Evolutionary conservation across 768 basidiomycete genomes (phyloP).

Genomic region (Phanerochaete carnosa): DNA sequence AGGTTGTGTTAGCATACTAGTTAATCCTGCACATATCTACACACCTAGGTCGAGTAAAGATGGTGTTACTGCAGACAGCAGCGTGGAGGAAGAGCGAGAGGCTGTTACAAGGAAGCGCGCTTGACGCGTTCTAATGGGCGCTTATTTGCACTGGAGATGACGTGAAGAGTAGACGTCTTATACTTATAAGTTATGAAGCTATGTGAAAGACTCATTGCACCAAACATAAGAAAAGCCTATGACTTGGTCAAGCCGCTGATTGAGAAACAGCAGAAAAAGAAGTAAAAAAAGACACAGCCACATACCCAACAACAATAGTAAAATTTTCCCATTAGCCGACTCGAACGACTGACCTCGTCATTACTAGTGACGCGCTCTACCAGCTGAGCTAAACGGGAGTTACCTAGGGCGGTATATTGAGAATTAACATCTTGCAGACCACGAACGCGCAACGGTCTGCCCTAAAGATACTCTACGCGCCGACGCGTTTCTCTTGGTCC

Average conservation of each 20-base stretch:
- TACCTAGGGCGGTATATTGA: neutral
- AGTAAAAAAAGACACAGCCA: no score
- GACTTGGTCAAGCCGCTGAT: no score
- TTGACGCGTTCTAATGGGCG: neutral
- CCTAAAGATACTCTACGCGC: slow-evolving; percentile 10
- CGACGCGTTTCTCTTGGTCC: slow-evolving; percentile 3
- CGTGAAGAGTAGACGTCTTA: no score
- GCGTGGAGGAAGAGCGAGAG: neutral
- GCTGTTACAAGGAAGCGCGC: neutral
- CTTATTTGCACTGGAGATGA: no score
- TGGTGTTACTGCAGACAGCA: neutral
- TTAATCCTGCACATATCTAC: no score
- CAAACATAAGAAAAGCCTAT: no score
- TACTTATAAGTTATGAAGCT: no score
- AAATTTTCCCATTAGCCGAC: slow-evolving; percentile 40
- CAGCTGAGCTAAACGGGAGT: slow-evolving; percentile 27
- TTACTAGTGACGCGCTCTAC: slow-evolving; percentile 67
- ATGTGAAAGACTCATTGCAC: no score
- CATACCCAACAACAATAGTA: neutral
- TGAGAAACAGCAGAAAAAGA: no score
- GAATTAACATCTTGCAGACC: neutral
- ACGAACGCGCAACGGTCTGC: slow-evolving; percentile 11
- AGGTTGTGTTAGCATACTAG: neutral
- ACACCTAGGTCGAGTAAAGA: neutral
- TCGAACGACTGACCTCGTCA: slow-evolving; percentile 71